Evolutionary conservation across 2,329 filamentous ascomycete species (phyloP), one percentile per base, ranked within the genome.

Genomic region (Elsinoe perseae): DNA sequence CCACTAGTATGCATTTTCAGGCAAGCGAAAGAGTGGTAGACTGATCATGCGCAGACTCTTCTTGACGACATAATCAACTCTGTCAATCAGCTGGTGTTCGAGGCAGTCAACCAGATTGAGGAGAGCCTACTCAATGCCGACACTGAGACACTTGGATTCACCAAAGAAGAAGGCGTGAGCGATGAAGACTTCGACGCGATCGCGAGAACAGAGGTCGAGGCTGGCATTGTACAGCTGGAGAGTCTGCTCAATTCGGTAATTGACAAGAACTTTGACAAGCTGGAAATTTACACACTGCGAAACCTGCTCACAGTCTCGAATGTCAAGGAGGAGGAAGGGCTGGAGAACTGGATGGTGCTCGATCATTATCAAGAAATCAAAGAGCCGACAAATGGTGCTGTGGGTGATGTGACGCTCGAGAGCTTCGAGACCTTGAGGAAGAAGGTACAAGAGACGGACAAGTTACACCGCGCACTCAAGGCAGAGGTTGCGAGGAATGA

Each of bases 11-110:
- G 76, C 23, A 25, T 48, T 25, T 32, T 30, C 16, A 40, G 14
- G 10, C 54, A 50, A 12, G 21, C 7, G 38, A 23, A 32, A 28
- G 30, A 20, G 25, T 52, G 48, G 25, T 21, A 1, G 30, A 54
- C 44, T 59, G 44, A 59, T 50, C 23, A 54, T 21, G 14, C 48
- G 28, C 52, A 95, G 91, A 87, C 87, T 59, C 82, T 98, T 40
- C 86, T 98, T 67, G 93, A 98, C 81, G 92, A 97, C 73, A 91
- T 97, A 64, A 95, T 97, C 75, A 96, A 97, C 77, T 87, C 86
- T 56, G 84, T 96, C 71, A 98, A 97, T 75, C 88, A 92, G 66
- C 82, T 96, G 65, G 86, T 93, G 66, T 93, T 95, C 72, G 86
- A 86, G 70, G 91, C 89, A 55, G 84, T 95, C 65, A 88, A 89